Conservation (phyloP, 2,329 filamentous ascomycete species). For the Blumeria graminis region DNA sequence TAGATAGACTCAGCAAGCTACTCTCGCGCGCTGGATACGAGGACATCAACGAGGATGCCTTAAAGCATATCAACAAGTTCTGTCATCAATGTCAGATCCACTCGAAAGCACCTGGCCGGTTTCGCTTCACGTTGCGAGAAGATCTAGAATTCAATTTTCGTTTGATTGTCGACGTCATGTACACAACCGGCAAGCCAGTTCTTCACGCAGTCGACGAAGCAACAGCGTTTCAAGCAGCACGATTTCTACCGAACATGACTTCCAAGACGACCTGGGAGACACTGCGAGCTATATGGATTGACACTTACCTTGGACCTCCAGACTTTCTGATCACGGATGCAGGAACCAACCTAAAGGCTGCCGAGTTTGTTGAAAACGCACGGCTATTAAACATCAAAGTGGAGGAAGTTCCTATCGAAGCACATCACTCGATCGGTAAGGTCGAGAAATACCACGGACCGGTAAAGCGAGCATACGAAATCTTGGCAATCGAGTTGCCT, state of each 20-base stretch:
- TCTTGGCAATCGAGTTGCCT: neutral
- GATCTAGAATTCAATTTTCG: slow-evolving; percentile 2
- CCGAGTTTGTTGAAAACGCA: neutral
- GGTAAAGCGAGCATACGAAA: neutral
- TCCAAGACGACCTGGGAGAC: too few species aligned
- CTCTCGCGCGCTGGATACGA: neutral
- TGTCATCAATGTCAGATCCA: neutral
- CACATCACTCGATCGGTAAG: neutral
- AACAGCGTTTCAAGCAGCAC: neutral
- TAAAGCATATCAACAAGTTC: neutral
- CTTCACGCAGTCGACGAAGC: neutral
- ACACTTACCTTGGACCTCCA: neutral
- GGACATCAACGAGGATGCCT: neutral
- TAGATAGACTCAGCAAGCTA: neutral
- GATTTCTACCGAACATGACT: too few species aligned
- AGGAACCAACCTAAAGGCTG: neutral
- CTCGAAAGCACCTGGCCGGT: neutral
- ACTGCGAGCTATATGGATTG: neutral
- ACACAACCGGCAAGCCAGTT: neutral
- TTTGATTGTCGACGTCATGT: slow-evolving; percentile 2
- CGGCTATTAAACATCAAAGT: neutral
- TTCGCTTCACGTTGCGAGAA: neutral
- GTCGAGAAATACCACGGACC: neutral
- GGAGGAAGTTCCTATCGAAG: neutral
- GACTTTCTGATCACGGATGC: neutral